Evolutionary conservation across 2,329 filamentous ascomycete species (phyloP).

Genomic region (Tolypocladium capitatum): DNA sequence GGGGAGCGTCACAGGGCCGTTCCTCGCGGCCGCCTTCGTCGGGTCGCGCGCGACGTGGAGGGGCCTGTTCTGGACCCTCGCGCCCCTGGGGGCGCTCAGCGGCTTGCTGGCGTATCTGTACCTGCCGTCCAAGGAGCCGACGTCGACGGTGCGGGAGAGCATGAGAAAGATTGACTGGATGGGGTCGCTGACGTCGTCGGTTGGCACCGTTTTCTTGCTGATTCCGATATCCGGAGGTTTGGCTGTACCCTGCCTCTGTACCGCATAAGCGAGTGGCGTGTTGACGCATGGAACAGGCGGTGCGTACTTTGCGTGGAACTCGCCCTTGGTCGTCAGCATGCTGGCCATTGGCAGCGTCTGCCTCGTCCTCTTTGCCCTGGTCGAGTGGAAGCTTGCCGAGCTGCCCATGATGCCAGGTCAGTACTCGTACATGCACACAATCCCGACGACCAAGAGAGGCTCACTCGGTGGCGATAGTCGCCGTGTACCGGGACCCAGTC

Average conservation of each 20-base stretch:
- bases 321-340: slow-evolving; percentile 56
- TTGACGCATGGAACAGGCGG: slow-evolving; percentile 7
- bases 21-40: slow-evolving; percentile 27
- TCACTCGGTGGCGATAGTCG: slow-evolving; percentile 16
- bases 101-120: slow-evolving; percentile 32
- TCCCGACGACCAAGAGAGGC: background rate
- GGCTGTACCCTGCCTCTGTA: background rate
- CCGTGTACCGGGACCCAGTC: slow-evolving; percentile 39
- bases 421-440: background rate
- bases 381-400: slow-evolving; percentile 56
- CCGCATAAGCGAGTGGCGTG: background rate
- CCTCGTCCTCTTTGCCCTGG: slow-evolving; percentile 49
- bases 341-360: slow-evolving; percentile 53
- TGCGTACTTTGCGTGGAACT: slow-evolving; percentile 39
- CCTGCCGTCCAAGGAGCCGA: slow-evolving; percentile 37
- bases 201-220: slow-evolving; percentile 44
- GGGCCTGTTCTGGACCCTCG: slow-evolving; percentile 32
- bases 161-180: slow-evolving; percentile 44
- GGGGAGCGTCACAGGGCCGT: slow-evolving; percentile 28
- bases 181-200: slow-evolving; percentile 39
- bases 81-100: slow-evolving; percentile 32
- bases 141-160: slow-evolving; percentile 31
- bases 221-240: slow-evolving; percentile 48
- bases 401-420: slow-evolving; percentile 59
- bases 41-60: slow-evolving; percentile 23